Percentiles rank a stretch among this genome's conserved stretches.
These are phyloP conservation scores for Sporopachydermia cereana DNA, from an alignment of 1,139 yeast species.

Conservation along the genomic window DNA sequence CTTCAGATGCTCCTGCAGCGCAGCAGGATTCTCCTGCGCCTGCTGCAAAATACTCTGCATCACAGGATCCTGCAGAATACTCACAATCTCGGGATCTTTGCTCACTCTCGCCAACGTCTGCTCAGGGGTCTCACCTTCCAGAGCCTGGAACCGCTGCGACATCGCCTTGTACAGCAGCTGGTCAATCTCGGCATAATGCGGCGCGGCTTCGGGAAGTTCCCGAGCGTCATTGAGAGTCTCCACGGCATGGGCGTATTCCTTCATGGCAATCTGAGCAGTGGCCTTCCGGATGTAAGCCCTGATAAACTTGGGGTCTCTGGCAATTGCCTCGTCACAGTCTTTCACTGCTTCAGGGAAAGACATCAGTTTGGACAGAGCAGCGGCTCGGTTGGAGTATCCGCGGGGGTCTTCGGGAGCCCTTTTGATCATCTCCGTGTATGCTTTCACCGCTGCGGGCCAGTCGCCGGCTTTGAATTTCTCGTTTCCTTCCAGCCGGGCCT, in stretches of 20 bases:
- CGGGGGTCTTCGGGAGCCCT: constrained; percentile 95
- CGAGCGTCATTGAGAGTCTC: constrained; percentile 78
- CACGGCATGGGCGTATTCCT: constrained; percentile 71
- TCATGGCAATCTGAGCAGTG: constrained; percentile 83
- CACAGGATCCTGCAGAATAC: constrained; percentile 88
- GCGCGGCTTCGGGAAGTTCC: constrained; percentile 55
- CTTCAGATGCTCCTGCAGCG: constrained; percentile 94
- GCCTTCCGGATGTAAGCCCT: constrained; percentile 98
- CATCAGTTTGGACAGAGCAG: constrained; percentile 86
- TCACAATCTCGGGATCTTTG: constrained; percentile 88
- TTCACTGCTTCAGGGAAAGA: constrained; percentile 94
- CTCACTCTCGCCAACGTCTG: constrained; percentile 86
- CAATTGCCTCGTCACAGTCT: constrained; percentile 87
- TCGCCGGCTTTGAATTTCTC: constrained; percentile 81
- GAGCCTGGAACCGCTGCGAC: constrained; percentile 64
- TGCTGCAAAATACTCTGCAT: constrained; percentile 93
- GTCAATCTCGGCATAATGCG: constrained; percentile 67
- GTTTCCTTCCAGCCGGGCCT: constrained; percentile 88
- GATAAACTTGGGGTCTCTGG: constrained; percentile 75
- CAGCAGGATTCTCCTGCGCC: constrained; percentile 93
- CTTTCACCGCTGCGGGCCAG: constrained; percentile 94
- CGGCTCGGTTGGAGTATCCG: constrained; percentile 97
- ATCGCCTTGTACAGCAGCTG: constrained; percentile 70
- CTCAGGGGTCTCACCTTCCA: constrained; percentile 89
- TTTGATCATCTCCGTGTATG: constrained; percentile 90